Conservation (phyloP, 495 filamentous ascomycete species). For the Penicillium nucicola region DNA sequence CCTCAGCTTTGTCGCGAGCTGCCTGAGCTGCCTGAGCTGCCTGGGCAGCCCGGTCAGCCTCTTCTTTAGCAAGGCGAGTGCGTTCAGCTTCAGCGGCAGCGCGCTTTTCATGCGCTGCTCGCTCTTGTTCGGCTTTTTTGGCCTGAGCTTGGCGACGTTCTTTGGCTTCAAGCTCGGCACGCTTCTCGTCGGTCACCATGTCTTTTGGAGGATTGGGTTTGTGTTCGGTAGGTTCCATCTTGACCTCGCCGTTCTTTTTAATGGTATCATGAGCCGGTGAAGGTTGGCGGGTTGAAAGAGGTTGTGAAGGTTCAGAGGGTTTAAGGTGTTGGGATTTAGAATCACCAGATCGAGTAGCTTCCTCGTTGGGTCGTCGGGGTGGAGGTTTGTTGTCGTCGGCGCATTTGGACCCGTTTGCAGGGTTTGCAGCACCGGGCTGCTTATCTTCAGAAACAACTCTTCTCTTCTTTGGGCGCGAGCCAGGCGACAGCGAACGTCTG, state of each 20-base stretch:
- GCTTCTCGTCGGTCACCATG: conserved; percentile 27
- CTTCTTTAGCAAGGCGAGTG: conserved; percentile 38
- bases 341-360: conserved; percentile 1
- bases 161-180: conserved; percentile 37
- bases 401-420: conserved; percentile 24
- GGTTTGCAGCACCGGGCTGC: conserved; percentile 29
- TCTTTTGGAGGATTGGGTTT: conserved; percentile 26
- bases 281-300: conserved; percentile 7
- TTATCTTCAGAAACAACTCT: conserved; percentile 45
- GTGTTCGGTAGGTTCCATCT: conserved; percentile 27
- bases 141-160: conserved; percentile 35
- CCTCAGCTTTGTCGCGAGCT: conserved; percentile 47
- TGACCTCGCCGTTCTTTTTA: conserved; percentile 25
- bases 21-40: conserved; percentile 41
- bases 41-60: conserved; percentile 41
- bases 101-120: conserved; percentile 29
- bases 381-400: conserved; percentile 24
- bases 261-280: conserved; percentile 18
- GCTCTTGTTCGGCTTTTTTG: conserved; percentile 14
- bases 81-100: conserved; percentile 47
- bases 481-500: conserved; percentile 30
- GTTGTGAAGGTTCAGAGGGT: conserved; percentile 14
- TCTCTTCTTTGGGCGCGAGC: conserved; percentile 47
- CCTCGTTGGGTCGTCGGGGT: conserved; percentile 23
- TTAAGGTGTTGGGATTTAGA: conserved; percentile 12